A percentile compares a stretch with the other conserved stretches of the same genome.
Evolutionary conservation across 345 rosid species (phyloP).

Genomic region (Raphanus sativus): DNA sequence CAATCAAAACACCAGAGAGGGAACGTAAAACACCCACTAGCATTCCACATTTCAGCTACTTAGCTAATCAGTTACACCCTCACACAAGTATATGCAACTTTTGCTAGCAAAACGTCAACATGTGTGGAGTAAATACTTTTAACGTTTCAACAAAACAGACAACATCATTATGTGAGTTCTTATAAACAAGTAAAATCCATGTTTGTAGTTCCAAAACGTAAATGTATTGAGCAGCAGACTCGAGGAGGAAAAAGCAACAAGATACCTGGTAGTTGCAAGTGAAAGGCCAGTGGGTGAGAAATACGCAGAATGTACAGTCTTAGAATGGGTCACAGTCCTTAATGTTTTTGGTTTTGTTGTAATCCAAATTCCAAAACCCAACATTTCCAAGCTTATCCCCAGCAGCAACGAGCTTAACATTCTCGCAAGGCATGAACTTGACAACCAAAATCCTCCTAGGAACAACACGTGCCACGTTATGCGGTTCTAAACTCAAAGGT

Average conservation of each 20-base stretch:
- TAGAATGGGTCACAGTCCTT: slow-evolving; percentile 46
- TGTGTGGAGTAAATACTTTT: no score
- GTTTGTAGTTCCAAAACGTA: no score
- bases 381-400: slow-evolving; percentile 70
- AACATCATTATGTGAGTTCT: no score
- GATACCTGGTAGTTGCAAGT: slow-evolving; percentile 79
- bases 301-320: slow-evolving; percentile 71
- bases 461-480: slow-evolving; percentile 65
- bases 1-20: not conserved
- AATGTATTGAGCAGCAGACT: not conserved
- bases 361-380: slow-evolving; percentile 73
- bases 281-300: slow-evolving; percentile 48
- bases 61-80: no score
- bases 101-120: no score
- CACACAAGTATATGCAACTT: no score
- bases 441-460: slow-evolving; percentile 57
- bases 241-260: not conserved
- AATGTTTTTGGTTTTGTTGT: slow-evolving; percentile 41
- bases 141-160: no score
- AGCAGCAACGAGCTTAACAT: slow-evolving; percentile 61
- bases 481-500: slow-evolving; percentile 50
- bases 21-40: no score
- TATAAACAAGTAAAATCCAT: no score
- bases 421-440: slow-evolving; percentile 58
- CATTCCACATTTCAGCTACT: not conserved